phyloP scores from a whole-genome alignment of 2,329 filamentous ascomycete species.

The Claviceps maximensis region DNA sequence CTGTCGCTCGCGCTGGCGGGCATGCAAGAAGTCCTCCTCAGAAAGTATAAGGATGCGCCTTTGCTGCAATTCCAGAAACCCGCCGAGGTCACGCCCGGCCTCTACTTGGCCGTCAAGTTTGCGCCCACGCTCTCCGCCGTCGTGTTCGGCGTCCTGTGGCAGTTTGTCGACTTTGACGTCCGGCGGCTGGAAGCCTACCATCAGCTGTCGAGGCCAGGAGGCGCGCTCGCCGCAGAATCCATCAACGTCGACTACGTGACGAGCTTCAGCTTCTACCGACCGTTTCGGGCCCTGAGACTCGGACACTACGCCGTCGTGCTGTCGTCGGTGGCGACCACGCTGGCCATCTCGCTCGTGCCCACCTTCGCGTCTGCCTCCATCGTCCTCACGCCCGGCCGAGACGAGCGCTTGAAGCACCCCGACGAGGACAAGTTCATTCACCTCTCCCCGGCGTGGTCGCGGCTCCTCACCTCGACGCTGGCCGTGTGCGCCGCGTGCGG shows the following conservation, averaged over 20 bases:
- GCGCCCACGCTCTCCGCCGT: slow-evolving; percentile 48
- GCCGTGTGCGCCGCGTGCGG: slow-evolving; percentile 45
- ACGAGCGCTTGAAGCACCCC: slow-evolving; percentile 28
- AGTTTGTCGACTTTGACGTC: slow-evolving; percentile 52
- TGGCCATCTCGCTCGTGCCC: slow-evolving; percentile 56
- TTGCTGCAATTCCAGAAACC: slow-evolving; percentile 38
- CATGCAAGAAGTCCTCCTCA: slow-evolving; percentile 42
- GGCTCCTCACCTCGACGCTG: slow-evolving; percentile 44
- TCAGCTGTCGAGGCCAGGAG: slow-evolving; percentile 46
- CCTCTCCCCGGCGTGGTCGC: slow-evolving; percentile 46
- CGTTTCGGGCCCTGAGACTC: slow-evolving; percentile 46
- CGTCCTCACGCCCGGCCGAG: slow-evolving; percentile 39
- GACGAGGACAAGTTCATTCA: slow-evolving; percentile 37
- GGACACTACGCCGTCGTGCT: slow-evolving; percentile 56
- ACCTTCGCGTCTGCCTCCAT: slow-evolving; percentile 53
- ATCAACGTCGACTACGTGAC: slow-evolving; percentile 66
- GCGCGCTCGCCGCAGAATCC: slow-evolving; percentile 49
- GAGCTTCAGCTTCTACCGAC: slow-evolving; percentile 50
- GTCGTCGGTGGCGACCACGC: slow-evolving; percentile 49
- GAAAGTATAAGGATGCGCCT: slow-evolving; percentile 29
- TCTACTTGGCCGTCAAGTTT: slow-evolving; percentile 53
- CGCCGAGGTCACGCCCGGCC: slow-evolving; percentile 32
- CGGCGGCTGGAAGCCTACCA: slow-evolving; percentile 54
- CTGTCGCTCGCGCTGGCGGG: slow-evolving; percentile 39
- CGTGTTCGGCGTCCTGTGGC: slow-evolving; percentile 51